Percentiles rank a stretch among this genome's conserved stretches.
These are phyloP conservation scores for Corniculantispora saksenae DNA, from an alignment of 2,329 filamentous ascomycete genomes.

Conservation along the genomic window DNA sequence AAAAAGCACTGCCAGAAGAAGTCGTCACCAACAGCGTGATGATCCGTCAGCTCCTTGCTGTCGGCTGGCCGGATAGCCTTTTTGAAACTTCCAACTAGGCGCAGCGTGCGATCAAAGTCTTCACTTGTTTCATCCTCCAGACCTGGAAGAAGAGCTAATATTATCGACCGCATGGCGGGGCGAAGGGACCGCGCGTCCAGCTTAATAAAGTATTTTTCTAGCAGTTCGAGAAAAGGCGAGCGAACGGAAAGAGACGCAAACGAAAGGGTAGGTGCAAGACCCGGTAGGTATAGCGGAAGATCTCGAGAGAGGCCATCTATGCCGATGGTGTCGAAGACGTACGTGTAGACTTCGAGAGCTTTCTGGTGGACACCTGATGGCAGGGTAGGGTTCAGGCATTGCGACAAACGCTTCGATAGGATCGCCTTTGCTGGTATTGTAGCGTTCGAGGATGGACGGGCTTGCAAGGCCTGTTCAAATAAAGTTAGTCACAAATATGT, in stretches of 20 bases:
- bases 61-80: constrained; percentile 59
- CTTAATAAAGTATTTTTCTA: constrained; percentile 77
- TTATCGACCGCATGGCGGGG: constrained; percentile 85
- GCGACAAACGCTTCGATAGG: constrained; percentile 87
- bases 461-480: constrained; percentile 74
- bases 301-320: constrained; percentile 78
- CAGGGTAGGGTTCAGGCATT: constrained; percentile 90
- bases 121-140: constrained; percentile 96
- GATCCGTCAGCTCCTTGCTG: constrained; percentile 51
- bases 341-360: constrained; percentile 87
- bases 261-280: constrained; percentile 83
- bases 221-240: constrained; percentile 78
- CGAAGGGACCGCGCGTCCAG: constrained; percentile 72
- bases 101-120: constrained; percentile 87
- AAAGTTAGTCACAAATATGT: constrained; percentile 8
- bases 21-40: constrained; percentile 67
- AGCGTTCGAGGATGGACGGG: constrained; percentile 70
- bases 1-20: constrained; percentile 99
- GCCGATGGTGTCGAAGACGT: constrained; percentile 84
- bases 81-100: constrained; percentile 77
- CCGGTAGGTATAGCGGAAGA: constrained; percentile 84
- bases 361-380: constrained; percentile 98
- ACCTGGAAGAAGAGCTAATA: constrained; percentile 85
- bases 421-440: constrained; percentile 78
- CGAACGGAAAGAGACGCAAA: constrained; percentile 93